Conservation (phyloP, 176 grass and related monocot genomes). For the Miscanthus lutarioriparius region DNA sequence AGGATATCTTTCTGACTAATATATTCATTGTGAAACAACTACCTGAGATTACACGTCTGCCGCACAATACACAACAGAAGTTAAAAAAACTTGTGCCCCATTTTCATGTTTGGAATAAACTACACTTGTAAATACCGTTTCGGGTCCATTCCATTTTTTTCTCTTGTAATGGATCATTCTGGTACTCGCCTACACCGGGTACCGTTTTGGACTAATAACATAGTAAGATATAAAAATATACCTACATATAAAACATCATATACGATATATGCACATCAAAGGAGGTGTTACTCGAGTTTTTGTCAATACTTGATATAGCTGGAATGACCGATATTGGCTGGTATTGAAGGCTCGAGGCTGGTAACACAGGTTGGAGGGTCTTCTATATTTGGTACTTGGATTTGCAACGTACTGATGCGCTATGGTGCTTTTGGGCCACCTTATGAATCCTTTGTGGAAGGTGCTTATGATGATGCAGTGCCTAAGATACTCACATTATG, state of each 20-base stretch:
- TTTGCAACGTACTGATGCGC: neutral
- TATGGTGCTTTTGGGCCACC: neutral
- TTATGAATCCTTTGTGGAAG: neutral
- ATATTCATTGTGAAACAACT: neutral
- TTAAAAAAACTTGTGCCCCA: neutral
- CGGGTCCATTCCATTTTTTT: too few species aligned
- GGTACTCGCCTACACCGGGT: too few species aligned
- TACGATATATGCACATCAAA: neutral
- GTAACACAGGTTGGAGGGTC: too few species aligned
- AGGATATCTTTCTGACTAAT: conserved; percentile 13
- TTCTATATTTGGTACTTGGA: too few species aligned
- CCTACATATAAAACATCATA: too few species aligned
- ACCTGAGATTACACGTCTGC: neutral
- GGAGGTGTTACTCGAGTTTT: too few species aligned
- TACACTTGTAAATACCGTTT: neutral
- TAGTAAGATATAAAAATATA: too few species aligned
- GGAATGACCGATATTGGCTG: too few species aligned
- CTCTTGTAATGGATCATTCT: too few species aligned
- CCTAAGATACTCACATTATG: neutral
- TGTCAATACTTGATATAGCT: too few species aligned
- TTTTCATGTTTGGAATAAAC: conserved; percentile 4
- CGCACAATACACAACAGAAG: neutral
- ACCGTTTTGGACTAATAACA: too few species aligned
- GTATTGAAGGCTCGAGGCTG: too few species aligned
- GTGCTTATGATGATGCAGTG: neutral